Percentiles rank a stretch among this genome's conserved stretches.
phyloP scores from a whole-genome alignment of 768 basidiomycete species.

The Hericium rajendrae region DNA sequence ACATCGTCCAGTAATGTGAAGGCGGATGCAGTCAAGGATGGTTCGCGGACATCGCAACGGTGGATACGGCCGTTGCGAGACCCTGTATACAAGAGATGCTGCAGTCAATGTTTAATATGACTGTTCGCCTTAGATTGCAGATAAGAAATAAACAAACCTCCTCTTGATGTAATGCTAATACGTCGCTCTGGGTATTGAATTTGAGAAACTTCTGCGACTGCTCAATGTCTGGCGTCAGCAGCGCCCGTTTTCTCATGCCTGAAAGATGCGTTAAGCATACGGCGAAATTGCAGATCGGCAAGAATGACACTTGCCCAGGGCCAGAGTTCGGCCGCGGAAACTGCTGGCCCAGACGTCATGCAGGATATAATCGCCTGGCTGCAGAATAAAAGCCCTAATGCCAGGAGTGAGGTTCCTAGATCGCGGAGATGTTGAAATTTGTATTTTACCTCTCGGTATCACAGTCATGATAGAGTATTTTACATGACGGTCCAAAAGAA shows the following conservation, averaged over 20 bases:
- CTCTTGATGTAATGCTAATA: conserved; percentile 48
- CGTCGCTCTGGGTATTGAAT: conserved; percentile 50
- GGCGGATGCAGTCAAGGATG: conserved; percentile 14
- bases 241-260: conserved; percentile 47
- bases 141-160: conserved; percentile 26
- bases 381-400: neutral
- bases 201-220: conserved; percentile 23
- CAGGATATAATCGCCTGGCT: conserved; percentile 10
- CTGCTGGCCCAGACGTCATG: conserved; percentile 52
- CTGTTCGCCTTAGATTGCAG: neutral
- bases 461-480: neutral
- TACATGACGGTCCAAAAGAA: conserved; percentile 8
- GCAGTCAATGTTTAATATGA: neutral
- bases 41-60: conserved; percentile 39
- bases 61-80: conserved; percentile 48
- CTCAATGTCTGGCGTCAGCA: conserved; percentile 44
- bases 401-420: too few species aligned
- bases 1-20: conserved; percentile 31
- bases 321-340: conserved; percentile 37
- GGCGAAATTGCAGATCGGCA: neutral
- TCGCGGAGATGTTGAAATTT: too few species aligned
- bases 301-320: conserved; percentile 36
- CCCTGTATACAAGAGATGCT: conserved; percentile 15
- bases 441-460: neutral
- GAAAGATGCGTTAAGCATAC: neutral